Evolutionary conservation across 2,329 filamentous ascomycete species (phyloP).

Genomic region (Ploettnerulaceae sp.): DNA sequence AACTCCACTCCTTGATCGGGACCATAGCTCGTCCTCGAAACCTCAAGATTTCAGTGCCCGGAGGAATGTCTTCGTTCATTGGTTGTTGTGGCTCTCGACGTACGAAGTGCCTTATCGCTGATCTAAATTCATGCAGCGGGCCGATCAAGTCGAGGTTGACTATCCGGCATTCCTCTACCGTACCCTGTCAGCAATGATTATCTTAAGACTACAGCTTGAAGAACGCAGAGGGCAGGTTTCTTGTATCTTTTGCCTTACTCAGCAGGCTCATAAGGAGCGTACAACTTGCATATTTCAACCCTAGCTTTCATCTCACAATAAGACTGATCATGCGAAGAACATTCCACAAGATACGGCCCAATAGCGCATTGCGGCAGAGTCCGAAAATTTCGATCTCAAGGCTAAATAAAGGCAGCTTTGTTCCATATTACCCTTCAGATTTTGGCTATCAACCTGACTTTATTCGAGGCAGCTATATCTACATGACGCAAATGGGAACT

Average conservation of each 20-base stretch:
- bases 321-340: constrained; percentile 3
- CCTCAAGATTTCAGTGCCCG: constrained; percentile 1
- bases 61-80: too few relatives aligned
- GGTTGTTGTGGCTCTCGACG: too few relatives aligned
- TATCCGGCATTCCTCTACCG: too few relatives aligned
- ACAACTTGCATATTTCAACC: constrained; percentile 1
- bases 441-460: constrained; percentile 11
- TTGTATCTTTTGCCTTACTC: not conserved
- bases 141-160: too few relatives aligned
- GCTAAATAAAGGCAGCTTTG: constrained; percentile 12
- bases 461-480: constrained; percentile 22
- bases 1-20: constrained; percentile 7
- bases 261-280: constrained; percentile 1
- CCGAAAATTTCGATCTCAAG: constrained; percentile 4
- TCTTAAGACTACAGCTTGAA: constrained; percentile 11
- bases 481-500: constrained; percentile 9
- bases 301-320: not conserved
- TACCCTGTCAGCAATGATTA: too few relatives aligned
- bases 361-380: constrained; percentile 2
- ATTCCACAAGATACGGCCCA: not conserved
- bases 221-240: not conserved
- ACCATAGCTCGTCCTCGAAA: not conserved
- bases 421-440: constrained; percentile 4
- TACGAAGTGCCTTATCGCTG: too few relatives aligned
- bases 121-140: too few relatives aligned